Conservation (phyloP, 2,329 filamentous ascomycete species). For the Aspergillus ochraceoroseus region DNA sequence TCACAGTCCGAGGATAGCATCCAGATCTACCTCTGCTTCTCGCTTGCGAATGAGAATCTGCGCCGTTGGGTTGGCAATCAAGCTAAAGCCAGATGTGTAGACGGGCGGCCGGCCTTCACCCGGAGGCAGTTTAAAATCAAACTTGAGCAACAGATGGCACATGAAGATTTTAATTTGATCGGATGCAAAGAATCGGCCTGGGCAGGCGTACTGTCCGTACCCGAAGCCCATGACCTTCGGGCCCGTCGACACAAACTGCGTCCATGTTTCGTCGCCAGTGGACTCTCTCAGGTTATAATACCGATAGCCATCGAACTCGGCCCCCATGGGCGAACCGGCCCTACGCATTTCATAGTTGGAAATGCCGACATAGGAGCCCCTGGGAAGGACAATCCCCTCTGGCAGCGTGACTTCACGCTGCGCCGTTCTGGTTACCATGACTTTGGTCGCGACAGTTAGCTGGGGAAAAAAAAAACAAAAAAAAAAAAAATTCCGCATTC, state of each 20-base stretch:
- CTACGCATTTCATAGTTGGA: constrained; percentile 6
- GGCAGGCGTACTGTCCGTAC: constrained; percentile 34
- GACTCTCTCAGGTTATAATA: constrained; percentile 10
- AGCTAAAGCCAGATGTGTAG: too few species aligned
- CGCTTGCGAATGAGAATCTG: too few species aligned
- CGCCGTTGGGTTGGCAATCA: too few species aligned
- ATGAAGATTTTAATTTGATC: constrained; percentile 52
- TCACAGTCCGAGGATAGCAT: too few species aligned
- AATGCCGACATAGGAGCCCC: constrained; percentile 6
- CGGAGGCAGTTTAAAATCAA: constrained; percentile 47
- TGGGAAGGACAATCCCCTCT: too few species aligned
- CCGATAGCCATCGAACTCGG: constrained; percentile 14
- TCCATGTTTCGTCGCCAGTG: constrained; percentile 6
- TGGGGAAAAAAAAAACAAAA: background rate
- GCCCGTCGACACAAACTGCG: constrained; percentile 20
- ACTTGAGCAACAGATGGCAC: constrained; percentile 47
- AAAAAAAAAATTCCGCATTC: background rate
- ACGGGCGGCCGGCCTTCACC: too few species aligned
- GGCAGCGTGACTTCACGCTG: too few species aligned
- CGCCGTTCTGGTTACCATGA: constrained; percentile 5
- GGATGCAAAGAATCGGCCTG: constrained; percentile 52
- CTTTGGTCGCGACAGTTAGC: background rate
- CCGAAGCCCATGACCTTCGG: constrained; percentile 27
- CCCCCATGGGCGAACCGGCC: constrained; percentile 3
- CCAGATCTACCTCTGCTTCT: too few species aligned